Conservation (phyloP, 805 yeast species). For the Saccharomycopsis microspora region DNA sequence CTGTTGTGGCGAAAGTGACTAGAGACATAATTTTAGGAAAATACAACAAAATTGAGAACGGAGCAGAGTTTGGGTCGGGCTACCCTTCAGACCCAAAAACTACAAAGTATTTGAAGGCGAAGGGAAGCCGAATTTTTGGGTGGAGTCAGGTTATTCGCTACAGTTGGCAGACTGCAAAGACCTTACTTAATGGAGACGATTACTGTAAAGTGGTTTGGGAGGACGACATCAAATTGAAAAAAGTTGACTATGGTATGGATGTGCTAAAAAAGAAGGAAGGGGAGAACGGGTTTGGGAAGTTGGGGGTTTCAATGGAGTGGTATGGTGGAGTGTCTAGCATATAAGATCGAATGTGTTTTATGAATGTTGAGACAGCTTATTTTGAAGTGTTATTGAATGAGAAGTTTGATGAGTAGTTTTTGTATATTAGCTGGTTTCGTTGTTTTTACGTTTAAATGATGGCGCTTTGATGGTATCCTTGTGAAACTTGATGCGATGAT, state of each 20-base stretch:
- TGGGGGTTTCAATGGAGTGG: conserved; percentile 21
- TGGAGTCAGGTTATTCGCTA: conserved; percentile 73
- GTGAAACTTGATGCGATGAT: no score
- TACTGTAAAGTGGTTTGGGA: conserved; percentile 52
- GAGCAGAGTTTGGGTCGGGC: conserved; percentile 66
- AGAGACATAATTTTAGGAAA: conserved; percentile 54
- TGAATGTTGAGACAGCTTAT: no score
- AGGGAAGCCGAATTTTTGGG: conserved; percentile 68
- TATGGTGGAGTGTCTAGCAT: conserved; percentile 16
- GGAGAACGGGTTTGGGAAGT: conserved; percentile 9
- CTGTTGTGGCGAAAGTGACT: conserved; percentile 93
- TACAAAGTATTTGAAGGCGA: conserved; percentile 52
- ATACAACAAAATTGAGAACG: conserved; percentile 20
- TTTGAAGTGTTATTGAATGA: no score
- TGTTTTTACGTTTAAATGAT: no score
- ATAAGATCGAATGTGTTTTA: no score
- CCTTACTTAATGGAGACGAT: conserved; percentile 43
- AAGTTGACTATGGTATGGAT: conserved; percentile 19
- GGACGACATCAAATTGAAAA: conserved; percentile 27
- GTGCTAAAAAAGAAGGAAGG: conserved; percentile 7
- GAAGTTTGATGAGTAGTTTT: no score
- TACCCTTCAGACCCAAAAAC: conserved; percentile 93
- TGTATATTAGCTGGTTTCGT: no score
- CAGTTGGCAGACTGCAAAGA: conserved; percentile 91
- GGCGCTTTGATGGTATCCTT: no score